Evolutionary conservation across 1,284 basidiomycete species (phyloP).

Genomic region (Paramarasmius palmivorus): DNA sequence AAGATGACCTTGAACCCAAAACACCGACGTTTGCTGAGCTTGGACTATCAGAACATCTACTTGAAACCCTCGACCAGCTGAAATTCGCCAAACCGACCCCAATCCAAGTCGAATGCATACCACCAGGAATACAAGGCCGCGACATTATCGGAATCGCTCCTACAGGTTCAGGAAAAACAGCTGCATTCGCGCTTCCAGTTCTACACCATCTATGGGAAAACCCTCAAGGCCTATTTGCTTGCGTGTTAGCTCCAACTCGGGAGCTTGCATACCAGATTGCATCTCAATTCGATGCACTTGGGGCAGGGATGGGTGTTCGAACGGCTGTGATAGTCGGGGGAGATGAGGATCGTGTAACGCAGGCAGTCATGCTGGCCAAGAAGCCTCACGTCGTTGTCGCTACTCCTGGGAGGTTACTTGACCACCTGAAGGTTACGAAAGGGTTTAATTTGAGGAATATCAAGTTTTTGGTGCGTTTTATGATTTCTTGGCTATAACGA

Average conservation of each 20-base stretch:
- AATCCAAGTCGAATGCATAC: conserved; percentile 88
- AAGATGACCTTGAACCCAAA: no score
- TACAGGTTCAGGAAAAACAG: conserved; percentile 98
- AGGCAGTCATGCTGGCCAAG: conserved; percentile 92
- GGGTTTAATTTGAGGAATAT: conserved; percentile 89
- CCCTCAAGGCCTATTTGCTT: conserved; percentile 91
- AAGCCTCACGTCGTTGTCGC: conserved; percentile 94
- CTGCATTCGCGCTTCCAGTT: conserved; percentile 95
- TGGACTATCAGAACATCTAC: conserved; percentile 24
- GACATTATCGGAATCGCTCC: conserved; percentile 99
- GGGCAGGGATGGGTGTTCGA: conserved; percentile 91
- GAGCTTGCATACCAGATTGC: conserved; percentile 98
- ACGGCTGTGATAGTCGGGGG: conserved; percentile 93
- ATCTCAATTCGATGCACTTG: conserved; percentile 92
- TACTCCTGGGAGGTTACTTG: conserved; percentile 92
- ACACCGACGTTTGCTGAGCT: background rate
- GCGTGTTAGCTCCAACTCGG: conserved; percentile 92
- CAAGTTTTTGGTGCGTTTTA: conserved; percentile 79
- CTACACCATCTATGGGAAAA: conserved; percentile 97
- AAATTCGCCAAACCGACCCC: no score
- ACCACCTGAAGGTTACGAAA: conserved; percentile 97
- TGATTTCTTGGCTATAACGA: background rate
- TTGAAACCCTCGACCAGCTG: no score
- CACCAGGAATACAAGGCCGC: conserved; percentile 84
- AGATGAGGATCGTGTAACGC: conserved; percentile 84